Percentiles rank a stretch among this genome's conserved stretches.
phyloP scores from a whole-genome alignment of 495 filamentous ascomycete genomes.

The Hypoxylon subgilvum region DNA sequence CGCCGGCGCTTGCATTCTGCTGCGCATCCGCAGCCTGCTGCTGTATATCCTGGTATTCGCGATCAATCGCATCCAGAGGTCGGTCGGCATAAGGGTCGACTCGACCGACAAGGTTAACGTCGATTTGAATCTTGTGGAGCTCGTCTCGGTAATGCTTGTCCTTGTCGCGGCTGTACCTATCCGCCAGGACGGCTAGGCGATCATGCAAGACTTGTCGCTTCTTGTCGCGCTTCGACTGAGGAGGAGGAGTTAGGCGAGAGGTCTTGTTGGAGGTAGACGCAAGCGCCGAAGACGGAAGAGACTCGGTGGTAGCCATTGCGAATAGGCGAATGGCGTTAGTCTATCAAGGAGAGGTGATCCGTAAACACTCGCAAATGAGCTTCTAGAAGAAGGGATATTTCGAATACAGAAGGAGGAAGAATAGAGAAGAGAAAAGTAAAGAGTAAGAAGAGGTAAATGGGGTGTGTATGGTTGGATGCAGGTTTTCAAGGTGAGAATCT shows the following conservation, averaged over 20 bases:
- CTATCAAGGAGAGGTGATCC: too few species aligned
- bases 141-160: conserved; percentile 87
- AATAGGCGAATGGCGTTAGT: neutral
- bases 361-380: too few species aligned
- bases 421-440: too few species aligned
- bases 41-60: conserved; percentile 68
- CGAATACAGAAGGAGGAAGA: too few species aligned
- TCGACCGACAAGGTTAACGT: conserved; percentile 83
- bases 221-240: conserved; percentile 86
- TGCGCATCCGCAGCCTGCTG: conserved; percentile 61
- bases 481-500: too few species aligned
- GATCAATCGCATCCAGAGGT: conserved; percentile 71
- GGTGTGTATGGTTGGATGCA: too few species aligned
- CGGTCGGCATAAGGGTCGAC: conserved; percentile 77
- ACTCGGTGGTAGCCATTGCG: conserved; percentile 33
- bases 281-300: conserved; percentile 31
- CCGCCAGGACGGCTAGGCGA: conserved; percentile 72
- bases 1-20: conserved; percentile 46
- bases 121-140: conserved; percentile 83
- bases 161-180: conserved; percentile 77
- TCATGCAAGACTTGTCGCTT: conserved; percentile 79
- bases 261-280: conserved; percentile 26
- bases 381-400: too few species aligned
- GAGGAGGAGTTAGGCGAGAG: conserved; percentile 43
- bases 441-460: too few species aligned